Base-by-base conservation (phyloP, 2,329 filamentous ascomycete genomes). In the Talaromyces sp. region DNA sequence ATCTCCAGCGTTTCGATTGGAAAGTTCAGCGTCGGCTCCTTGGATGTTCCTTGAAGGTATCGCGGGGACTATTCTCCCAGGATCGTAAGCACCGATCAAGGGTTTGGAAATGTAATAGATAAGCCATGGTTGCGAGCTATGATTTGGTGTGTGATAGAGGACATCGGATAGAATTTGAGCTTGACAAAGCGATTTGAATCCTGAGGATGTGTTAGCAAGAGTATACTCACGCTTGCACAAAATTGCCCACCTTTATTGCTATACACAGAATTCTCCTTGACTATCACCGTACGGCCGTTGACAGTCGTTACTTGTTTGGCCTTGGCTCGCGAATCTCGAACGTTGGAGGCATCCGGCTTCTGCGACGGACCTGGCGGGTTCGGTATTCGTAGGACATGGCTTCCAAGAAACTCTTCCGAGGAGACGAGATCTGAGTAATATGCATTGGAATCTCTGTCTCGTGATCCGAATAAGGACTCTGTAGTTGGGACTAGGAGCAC, bases 81-180 rank as follows among this genome's bases (percentile, higher is more conserved):
- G 83, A 67, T 96, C 91, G 79, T 88, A 92, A 1, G 83, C 82
- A 22, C 94, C 94, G 19, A 97, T 83, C 53, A 99, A 78, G 1
- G 94, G 94, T 53, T 85, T 87, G 25, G 93, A 94, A 62, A 99
- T 96, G 74, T 92, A 97, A 81, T 97, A 97, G 60, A 99, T 82
- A 43, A 99, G 84, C 91, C 94, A 99, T 81, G 92, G 90, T 65
- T 91, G 88, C 13, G 90, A 87, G 66, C 97, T 93, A 66, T 89
- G 83, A n/a, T 84, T 86, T 67, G 97, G 90, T 51, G 91, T 87
- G 68, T 95, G 96, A 82, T 91, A 97, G 39, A 96, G 83, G 37
- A 83, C 80, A 73, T 99, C 95, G 69, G 84, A 84, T 58, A 97
- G 79, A 35, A 97, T 78, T 69, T 94, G 91, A 33, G 92, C 90